phyloP scores from a whole-genome alignment of 2,329 filamentous ascomycete species.

The Exophiala viscosa region DNA sequence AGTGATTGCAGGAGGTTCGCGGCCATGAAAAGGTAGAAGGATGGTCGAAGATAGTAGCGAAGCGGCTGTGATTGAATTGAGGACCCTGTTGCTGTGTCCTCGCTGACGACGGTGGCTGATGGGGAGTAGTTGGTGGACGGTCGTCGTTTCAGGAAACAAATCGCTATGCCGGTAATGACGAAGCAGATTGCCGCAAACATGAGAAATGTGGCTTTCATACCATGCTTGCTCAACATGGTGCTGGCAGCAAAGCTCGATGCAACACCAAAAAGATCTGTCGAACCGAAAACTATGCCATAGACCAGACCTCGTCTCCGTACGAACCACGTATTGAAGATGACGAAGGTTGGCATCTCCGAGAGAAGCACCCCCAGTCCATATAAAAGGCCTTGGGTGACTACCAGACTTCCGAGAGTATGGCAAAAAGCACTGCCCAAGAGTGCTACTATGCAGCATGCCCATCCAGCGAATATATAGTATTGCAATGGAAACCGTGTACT shows the following conservation, averaged over 20 bases:
- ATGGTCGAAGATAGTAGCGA: conserved; percentile 5
- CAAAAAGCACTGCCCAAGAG: conserved; percentile 44
- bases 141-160: conserved; percentile 9
- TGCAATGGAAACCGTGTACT: neutral
- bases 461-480: conserved; percentile 14
- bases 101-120: too few species aligned
- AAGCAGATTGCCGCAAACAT: conserved; percentile 11
- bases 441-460: conserved; percentile 18
- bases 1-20: conserved; percentile 34
- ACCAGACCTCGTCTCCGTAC: conserved; percentile 50
- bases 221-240: conserved; percentile 3
- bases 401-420: conserved; percentile 40
- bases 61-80: neutral
- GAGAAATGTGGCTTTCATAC: conserved; percentile 8
- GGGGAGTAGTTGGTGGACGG: neutral
- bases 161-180: conserved; percentile 5
- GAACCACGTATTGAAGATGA: conserved; percentile 55
- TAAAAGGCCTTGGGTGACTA: conserved; percentile 42
- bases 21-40: conserved; percentile 37
- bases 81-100: neutral
- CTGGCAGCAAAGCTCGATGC: conserved; percentile 8
- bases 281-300: conserved; percentile 39
- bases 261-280: conserved; percentile 14
- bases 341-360: conserved; percentile 47
- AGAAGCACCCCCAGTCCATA: conserved; percentile 49